Evolutionary conservation across 1,284 basidiomycete species (phyloP).

Genomic region (Malassezia brasiliensis): DNA sequence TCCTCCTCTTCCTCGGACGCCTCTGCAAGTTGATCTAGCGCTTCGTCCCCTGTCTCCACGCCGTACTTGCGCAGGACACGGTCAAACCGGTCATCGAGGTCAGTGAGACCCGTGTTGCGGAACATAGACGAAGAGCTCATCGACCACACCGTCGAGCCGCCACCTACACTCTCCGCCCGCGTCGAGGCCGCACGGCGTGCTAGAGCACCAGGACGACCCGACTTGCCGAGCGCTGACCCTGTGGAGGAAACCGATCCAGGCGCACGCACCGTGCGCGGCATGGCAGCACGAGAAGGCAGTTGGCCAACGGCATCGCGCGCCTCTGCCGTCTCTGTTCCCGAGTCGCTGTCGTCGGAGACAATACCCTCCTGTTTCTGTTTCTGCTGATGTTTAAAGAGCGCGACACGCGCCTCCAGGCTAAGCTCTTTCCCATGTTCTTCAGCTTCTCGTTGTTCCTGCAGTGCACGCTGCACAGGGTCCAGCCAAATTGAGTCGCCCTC

Average conservation of each 20-base stretch:
- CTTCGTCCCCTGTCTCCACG: constrained; percentile 7
- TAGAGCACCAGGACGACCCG: constrained; percentile 33
- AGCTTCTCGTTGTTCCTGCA: constrained; percentile 17
- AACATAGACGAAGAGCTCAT: constrained; percentile 97
- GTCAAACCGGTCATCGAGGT: constrained; percentile 86
- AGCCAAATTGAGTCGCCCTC: constrained; percentile 44
- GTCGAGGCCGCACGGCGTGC: constrained; percentile 37
- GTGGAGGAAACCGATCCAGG: constrained; percentile 17
- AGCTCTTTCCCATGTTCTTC: constrained; percentile 21
- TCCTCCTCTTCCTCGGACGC: constrained; percentile 58
- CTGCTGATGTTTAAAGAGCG: constrained; percentile 36
- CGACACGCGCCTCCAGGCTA: constrained; percentile 37
- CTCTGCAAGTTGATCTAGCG: constrained; percentile 1
- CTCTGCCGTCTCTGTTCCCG: constrained; percentile 21
- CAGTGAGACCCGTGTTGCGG: constrained; percentile 75
- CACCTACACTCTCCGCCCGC: constrained; percentile 30
- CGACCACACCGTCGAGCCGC: constrained; percentile 40
- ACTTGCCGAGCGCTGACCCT: constrained; percentile 30
- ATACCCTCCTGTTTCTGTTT: background rate
- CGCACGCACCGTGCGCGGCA: constrained; percentile 18
- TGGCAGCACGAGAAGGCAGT: constrained; percentile 13
- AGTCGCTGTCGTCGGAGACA: background rate
- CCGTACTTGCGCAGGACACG: constrained; percentile 14
- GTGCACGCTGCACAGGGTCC: constrained; percentile 25
- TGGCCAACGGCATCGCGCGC: constrained; percentile 29